Evolutionary conservation across 306 rosid species (phyloP).

Genomic region (Glycine soja): DNA sequence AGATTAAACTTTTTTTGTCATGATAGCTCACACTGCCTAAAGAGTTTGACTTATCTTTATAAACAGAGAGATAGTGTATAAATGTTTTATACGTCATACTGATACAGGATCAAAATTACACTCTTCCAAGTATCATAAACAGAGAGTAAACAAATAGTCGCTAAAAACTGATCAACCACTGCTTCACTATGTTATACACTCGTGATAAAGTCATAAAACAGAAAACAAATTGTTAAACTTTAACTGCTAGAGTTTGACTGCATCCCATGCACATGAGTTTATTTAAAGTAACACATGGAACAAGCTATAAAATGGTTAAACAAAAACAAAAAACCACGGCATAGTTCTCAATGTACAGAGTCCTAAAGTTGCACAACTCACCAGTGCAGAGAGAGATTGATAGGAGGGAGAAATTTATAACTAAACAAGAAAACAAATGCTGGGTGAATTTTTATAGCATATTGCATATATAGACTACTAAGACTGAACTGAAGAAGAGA

Average conservation of each 20-base stretch:
- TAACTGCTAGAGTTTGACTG: constrained; percentile 5
- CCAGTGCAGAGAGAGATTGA: not conserved
- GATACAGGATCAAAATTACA: not conserved
- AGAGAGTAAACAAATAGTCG: not conserved
- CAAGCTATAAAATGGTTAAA: constrained; percentile 5
- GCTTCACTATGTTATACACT: not conserved
- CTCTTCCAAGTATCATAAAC: constrained; percentile 9
- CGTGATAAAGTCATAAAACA: constrained; percentile 28
- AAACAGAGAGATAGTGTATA: not conserved
- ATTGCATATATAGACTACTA: constrained; percentile 6
- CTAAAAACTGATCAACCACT: not conserved
- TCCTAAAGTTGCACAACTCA: not conserved
- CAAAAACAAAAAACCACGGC: not conserved
- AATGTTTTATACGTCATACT: constrained; percentile 3
- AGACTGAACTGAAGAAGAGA: constrained; percentile 18
- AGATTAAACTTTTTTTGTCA: not conserved
- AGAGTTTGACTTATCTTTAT: not conserved
- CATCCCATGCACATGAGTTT: not conserved
- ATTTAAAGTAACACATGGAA: not conserved
- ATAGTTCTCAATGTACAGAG: not conserved
- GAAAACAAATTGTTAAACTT: not conserved
- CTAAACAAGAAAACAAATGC: not conserved
- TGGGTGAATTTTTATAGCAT: constrained; percentile 12
- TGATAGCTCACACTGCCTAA: not conserved
- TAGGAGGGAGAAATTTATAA: constrained; percentile 1